These are phyloP conservation scores for Eutrema salsugineum DNA, from an alignment of 441 rosid genomes.

Conservation along the genomic window DNA sequence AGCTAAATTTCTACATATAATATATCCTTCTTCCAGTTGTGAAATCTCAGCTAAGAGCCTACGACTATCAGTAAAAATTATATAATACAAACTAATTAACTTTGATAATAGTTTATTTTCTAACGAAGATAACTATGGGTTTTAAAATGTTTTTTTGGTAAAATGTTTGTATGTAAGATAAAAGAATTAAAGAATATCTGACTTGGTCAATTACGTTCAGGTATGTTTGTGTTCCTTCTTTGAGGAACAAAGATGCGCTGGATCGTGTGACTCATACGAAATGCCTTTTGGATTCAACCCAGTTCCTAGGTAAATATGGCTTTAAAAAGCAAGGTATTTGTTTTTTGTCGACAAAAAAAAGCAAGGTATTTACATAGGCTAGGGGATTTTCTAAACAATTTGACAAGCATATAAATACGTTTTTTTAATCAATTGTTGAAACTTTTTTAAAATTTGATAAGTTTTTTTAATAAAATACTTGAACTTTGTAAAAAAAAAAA, in stretches of 20 bases:
- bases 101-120: neutral
- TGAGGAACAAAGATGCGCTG: conserved; percentile 19
- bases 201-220: neutral
- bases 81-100: neutral
- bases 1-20: neutral
- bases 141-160: neutral
- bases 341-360: no score
- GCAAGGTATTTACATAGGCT: neutral
- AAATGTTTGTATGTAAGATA: neutral
- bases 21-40: neutral
- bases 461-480: no score
- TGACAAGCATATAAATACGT: no score
- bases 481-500: no score
- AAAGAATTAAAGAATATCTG: neutral
- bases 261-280: conserved; percentile 15
- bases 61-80: neutral
- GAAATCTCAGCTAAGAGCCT: neutral
- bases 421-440: no score
- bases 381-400: neutral
- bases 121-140: neutral
- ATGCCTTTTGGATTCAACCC: conserved; percentile 15
- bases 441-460: no score
- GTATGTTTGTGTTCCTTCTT: neutral
- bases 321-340: neutral
- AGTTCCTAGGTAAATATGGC: neutral